Evolutionary conservation across 768 basidiomycete genomes (phyloP), one percentile per base, ranked within the genome.

Genomic region (Roridomyces roridus): DNA sequence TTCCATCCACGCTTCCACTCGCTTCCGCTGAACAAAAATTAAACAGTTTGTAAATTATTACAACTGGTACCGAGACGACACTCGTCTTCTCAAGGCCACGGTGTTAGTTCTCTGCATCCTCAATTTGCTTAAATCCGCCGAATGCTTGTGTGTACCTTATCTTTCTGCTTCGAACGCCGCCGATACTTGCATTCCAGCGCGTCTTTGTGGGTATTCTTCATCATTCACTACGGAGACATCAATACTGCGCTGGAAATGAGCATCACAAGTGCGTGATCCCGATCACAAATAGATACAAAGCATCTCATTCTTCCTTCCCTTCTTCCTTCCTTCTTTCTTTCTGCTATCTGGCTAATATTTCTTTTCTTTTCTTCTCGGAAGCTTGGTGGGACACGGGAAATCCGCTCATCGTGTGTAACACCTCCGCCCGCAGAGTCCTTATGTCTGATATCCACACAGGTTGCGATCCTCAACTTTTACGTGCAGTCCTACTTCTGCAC

Each of bases 361-460:
- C n/a, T n/a, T n/a, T n/a, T n/a, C n/a, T n/a, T n/a, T n/a, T n/a
- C n/a, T n/a, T n/a, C n/a, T n/a, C n/a, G n/a, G n/a, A n/a, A n/a
- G 46, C 4, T 12, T 57, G 56, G 56, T 57, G 56, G 56, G 39
- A 57, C 41, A 46, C 49, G 9, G 56, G 28, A 1, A 51, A 51
- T 40, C 39, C 39, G 10, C 20, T 40, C 15, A 18, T 40, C 15
- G 39, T 40, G 21, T n/a, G n/a, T n/a, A n/a, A n/a, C n/a, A n/a
- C n/a, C n/a, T n/a, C n/a, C n/a, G n/a, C n/a, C n/a, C 39, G 15
- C 4, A n/a, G 2, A 10, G 10, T n/a, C 17, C 12, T 18, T 11
- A n/a, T 40, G 21, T n/a, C 39, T n/a, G 21, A 40, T 40, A n/a
- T 18, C 4, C 39, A 3, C 3, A 40, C 12, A 57, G 55, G 55